Evolutionary conservation across 2,329 filamentous ascomycete genomes (phyloP).

Genomic region (Apiospora marii): DNA sequence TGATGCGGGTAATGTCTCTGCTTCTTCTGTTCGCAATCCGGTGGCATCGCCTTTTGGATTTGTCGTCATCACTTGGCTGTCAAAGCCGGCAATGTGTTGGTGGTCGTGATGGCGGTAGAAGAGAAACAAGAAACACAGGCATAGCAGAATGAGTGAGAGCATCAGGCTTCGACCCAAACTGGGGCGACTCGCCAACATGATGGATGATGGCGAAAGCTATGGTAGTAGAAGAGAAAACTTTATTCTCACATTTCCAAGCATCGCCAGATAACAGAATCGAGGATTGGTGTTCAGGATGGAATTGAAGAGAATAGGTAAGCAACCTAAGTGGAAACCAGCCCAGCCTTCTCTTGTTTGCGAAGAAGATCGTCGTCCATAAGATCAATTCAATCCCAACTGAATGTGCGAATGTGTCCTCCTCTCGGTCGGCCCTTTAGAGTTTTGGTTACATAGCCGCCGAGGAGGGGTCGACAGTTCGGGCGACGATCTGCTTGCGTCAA

Average conservation of each 20-base stretch:
- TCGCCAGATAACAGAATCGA: background rate
- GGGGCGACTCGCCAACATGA: background rate
- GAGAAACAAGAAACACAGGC: background rate
- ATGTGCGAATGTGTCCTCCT: background rate
- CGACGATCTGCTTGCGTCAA: background rate
- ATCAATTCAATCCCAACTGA: background rate
- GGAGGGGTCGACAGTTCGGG: background rate
- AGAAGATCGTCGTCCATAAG: background rate
- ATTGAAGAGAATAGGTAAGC: background rate
- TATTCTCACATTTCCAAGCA: background rate
- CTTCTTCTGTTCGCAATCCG: background rate
- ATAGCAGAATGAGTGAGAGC: background rate
- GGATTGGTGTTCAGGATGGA: background rate
- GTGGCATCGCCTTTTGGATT: background rate
- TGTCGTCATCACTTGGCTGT: background rate
- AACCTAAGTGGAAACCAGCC: background rate
- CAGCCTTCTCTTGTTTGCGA: background rate
- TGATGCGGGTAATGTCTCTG: background rate
- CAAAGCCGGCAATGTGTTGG: background rate
- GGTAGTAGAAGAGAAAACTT: background rate
- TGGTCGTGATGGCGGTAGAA: background rate
- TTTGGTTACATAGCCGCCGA: background rate
- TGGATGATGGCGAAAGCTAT: background rate
- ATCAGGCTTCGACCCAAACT: background rate
- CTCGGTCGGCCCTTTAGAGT: background rate